Evolutionary conservation across 192 early-diverging fungal genomes (phyloP).

Genomic region (Obelidium mucronatum): DNA sequence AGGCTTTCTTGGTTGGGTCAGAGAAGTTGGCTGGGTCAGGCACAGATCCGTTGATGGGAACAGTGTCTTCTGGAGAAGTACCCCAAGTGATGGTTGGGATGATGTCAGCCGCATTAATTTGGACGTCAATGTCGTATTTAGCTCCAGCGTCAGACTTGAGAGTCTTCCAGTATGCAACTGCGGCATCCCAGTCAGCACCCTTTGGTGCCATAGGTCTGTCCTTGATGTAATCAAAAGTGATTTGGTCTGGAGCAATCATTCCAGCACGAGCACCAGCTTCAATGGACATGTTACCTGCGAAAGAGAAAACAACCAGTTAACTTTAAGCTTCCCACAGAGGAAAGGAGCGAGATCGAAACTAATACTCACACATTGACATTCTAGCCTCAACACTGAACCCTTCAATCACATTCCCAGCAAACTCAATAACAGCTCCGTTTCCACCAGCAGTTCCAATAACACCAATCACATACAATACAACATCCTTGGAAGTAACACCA

Average conservation of each 20-base stretch:
- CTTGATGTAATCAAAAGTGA: constrained; percentile 73
- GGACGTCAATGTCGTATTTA: constrained; percentile 68
- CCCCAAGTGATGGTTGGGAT: constrained; percentile 75
- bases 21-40: constrained; percentile 61
- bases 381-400: constrained; percentile 69
- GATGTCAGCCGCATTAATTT: constrained; percentile 64
- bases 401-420: constrained; percentile 63
- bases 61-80: constrained; percentile 72
- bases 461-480: constrained; percentile 73
- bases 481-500: constrained; percentile 72
- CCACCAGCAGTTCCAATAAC: constrained; percentile 78
- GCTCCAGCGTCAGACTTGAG: constrained; percentile 68
- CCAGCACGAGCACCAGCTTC: constrained; percentile 77
- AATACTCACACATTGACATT: constrained; percentile 69
- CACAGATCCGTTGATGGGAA: constrained; percentile 64
- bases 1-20: constrained; percentile 53
- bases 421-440: constrained; percentile 74
- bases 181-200: constrained; percentile 66
- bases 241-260: constrained; percentile 75
- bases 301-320: too few species aligned
- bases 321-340: too few species aligned
- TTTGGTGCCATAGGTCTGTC: constrained; percentile 66
- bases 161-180: constrained; percentile 68
- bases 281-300: constrained; percentile 70
- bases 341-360: neutral